These are phyloP conservation scores for Penicillium thymicola DNA, from an alignment of 2,329 filamentous ascomycete species.

Conservation along the genomic window DNA sequence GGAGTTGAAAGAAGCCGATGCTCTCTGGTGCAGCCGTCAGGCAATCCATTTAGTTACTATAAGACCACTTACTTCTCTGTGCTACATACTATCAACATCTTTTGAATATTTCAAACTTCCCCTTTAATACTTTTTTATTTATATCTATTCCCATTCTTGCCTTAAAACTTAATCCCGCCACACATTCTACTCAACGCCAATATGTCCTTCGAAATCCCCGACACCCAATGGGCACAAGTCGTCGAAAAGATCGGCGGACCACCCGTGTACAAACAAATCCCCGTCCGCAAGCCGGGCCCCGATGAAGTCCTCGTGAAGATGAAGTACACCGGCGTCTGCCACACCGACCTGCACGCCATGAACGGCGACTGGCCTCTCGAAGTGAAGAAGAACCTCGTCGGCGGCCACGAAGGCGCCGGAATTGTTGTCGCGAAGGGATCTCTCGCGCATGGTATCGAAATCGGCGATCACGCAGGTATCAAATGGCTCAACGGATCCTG, in stretches of 20 bases:
- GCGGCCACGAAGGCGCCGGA: conserved; percentile 76
- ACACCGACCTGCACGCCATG: conserved; percentile 79
- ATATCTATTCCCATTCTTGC: neutral
- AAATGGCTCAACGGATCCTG: conserved; percentile 93
- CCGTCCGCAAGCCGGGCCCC: conserved; percentile 73
- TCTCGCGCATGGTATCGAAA: conserved; percentile 71
- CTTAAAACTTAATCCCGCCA: neutral
- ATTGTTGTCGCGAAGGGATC: conserved; percentile 76
- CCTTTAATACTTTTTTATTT: neutral
- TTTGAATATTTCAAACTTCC: neutral
- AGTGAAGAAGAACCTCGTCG: conserved; percentile 81
- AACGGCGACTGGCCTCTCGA: conserved; percentile 85
- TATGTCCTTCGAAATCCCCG: conserved; percentile 56
- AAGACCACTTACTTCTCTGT: neutral
- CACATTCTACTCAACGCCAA: neutral
- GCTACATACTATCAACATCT: neutral
- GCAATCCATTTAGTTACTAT: neutral
- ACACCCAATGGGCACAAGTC: conserved; percentile 87
- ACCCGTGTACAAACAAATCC: conserved; percentile 59
- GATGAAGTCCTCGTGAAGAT: conserved; percentile 91
- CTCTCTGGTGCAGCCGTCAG: neutral
- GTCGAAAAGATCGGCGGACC: conserved; percentile 75
- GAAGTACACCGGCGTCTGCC: conserved; percentile 87
- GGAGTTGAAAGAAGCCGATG: neutral
- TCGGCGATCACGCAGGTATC: conserved; percentile 83